Percentiles rank a stretch among this genome's conserved stretches.
Evolutionary conservation across 148 eudicot species (phyloP).

Genomic region (Rhododendron molle): DNA sequence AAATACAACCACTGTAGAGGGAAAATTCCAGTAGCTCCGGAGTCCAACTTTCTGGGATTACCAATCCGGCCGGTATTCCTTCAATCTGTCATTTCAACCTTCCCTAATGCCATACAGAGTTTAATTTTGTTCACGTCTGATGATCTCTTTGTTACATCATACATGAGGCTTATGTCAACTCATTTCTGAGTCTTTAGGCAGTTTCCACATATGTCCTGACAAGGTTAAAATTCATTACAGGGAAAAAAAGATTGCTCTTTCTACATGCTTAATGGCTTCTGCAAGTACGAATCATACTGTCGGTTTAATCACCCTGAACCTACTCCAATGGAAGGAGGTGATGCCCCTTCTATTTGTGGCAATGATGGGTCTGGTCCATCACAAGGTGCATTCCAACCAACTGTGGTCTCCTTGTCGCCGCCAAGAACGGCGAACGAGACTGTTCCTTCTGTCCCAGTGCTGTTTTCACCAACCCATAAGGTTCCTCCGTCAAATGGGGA

Average conservation of each 20-base stretch:
- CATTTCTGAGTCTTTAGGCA: background rate
- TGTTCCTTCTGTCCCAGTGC: conserved; percentile 40
- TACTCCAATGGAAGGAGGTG: conserved; percentile 35
- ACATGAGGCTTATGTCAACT: background rate
- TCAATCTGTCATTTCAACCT: background rate
- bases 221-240: conserved; percentile 27
- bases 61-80: conserved; percentile 70
- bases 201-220: background rate
- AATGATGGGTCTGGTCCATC: conserved; percentile 40
- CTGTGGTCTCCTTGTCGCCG: conserved; percentile 45
- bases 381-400: conserved; percentile 34
- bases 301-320: conserved; percentile 82
- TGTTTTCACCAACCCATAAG: conserved; percentile 44
- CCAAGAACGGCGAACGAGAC: conserved; percentile 42
- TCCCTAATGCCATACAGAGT: background rate
- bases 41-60: conserved; percentile 67
- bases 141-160: background rate
- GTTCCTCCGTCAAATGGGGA: conserved; percentile 36
- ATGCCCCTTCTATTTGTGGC: conserved; percentile 32
- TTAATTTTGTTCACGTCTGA: background rate
- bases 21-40: conserved; percentile 28
- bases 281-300: conserved; percentile 70
- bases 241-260: conserved; percentile 66
- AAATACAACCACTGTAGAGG: conserved; percentile 52
- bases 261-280: conserved; percentile 77